Base-by-base conservation (phyloP, 345 rosid species). In the Eucalyptus sp. region DNA sequence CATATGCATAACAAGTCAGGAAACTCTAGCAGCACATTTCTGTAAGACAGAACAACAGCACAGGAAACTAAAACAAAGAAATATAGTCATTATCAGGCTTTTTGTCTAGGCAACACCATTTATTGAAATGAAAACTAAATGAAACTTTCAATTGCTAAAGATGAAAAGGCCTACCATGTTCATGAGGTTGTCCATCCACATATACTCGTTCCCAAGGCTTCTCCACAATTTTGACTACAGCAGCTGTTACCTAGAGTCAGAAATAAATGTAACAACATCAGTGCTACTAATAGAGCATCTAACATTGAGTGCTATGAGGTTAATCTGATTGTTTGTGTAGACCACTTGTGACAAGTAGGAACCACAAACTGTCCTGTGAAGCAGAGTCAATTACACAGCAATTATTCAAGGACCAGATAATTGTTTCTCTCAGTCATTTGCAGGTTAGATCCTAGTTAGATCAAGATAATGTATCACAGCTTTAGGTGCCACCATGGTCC, bases 131-230 rank as follows among this genome's bases (percentile, higher is more conserved):
- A 71, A 37, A 37, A 71, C 46, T 86, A 33, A 27, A 33, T n/a
- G 9, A 44, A 49, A 76, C 48, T 76, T 10, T 41, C 9, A 3
- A 41, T 76, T 76, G 84, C 83, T 37, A 76, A 76, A 37, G 48
- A 29, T 27, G 22, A 58, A 89, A 60, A 88, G 79, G 86, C 93
- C 49, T 14, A 95, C 99, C 99, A 89, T 98, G 99, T 81, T 93
- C 89, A 89, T 98, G 99, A 13, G 93, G 96, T 87, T 97, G 94
- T 44, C 96, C 96, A 56, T 94, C 93, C 13, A 98, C 62, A 46
- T 13, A 44, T 16, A 95, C 95, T 10, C 99, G 98, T 89, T 97
- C 98, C 99, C 99, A 98, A 3, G 98, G 99, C 93, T 97, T 97
- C 93, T 98, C 99, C 91, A 92, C 96, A 89, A 98, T 92, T 86